Evolutionary conservation across 768 basidiomycete species (phyloP).

Genomic region (Pleurotus sapidus): DNA sequence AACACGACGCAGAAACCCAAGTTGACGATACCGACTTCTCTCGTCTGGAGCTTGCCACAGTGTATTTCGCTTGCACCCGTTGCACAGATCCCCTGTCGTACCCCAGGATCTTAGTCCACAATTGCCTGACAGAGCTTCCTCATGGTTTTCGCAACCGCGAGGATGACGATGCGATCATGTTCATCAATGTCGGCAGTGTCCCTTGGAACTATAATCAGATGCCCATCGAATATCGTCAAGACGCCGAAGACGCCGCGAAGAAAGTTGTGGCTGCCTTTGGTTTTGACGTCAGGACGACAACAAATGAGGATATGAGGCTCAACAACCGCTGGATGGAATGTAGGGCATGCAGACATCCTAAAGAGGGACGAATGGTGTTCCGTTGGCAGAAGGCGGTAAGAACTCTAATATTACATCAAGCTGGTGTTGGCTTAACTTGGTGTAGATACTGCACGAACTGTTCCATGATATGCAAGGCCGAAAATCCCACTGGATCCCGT

Average conservation of each 20-base stretch:
- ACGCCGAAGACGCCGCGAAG: constrained; percentile 13
- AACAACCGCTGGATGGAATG: constrained; percentile 19
- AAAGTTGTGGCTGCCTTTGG: constrained; percentile 14
- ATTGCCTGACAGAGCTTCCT: constrained; percentile 16
- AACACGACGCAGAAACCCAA: neutral
- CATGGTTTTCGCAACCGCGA: constrained; percentile 21
- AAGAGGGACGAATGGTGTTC: constrained; percentile 15
- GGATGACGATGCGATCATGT: constrained; percentile 16
- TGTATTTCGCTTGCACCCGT: constrained; percentile 20
- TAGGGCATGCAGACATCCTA: constrained; percentile 14
- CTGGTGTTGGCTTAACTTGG: neutral
- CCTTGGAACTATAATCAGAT: constrained; percentile 18
- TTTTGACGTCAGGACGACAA: constrained; percentile 13
- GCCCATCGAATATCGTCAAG: constrained; percentile 13
- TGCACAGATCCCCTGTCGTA: constrained; percentile 23
- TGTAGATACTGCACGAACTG: constrained; percentile 9
- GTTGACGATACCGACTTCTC: constrained; percentile 3
- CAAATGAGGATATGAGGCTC: constrained; percentile 17
- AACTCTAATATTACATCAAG: neutral
- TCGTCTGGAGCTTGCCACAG: constrained; percentile 18
- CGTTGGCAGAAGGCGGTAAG: constrained; percentile 20
- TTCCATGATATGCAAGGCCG: constrained; percentile 21
- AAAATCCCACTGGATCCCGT: constrained; percentile 12
- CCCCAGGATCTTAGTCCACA: constrained; percentile 20
- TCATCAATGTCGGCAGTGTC: constrained; percentile 13